phyloP scores from a whole-genome alignment of 495 filamentous ascomycete species.

The Daldinia childiae region DNA sequence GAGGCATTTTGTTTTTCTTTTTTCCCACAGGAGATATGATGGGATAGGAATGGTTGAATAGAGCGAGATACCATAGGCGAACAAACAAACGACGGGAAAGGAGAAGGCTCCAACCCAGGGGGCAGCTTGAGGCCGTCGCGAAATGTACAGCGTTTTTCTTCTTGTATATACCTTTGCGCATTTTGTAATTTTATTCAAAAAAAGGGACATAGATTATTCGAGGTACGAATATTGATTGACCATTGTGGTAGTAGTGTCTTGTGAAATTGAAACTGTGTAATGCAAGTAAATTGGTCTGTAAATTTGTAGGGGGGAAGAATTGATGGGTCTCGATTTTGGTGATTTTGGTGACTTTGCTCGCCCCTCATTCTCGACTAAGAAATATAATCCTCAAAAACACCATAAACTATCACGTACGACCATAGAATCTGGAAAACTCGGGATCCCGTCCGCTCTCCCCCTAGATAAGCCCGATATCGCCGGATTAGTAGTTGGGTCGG shows the following conservation, averaged over 20 bases:
- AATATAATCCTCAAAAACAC: neutral
- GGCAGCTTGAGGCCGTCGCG: neutral
- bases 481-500: slow-evolving; percentile 59
- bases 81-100: neutral
- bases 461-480: slow-evolving; percentile 43
- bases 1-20: neutral
- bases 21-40: neutral
- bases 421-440: slow-evolving; percentile 45
- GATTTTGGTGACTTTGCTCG: too few species aligned
- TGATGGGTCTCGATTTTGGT: too few species aligned
- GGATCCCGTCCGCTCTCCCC: slow-evolving; percentile 51
- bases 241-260: neutral
- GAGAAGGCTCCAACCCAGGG: neutral
- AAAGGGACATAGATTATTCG: neutral
- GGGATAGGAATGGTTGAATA: neutral
- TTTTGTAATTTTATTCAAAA: neutral
- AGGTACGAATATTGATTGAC: neutral
- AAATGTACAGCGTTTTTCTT: neutral
- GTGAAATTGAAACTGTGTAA: neutral
- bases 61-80: neutral
- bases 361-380: neutral
- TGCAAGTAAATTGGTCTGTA: too few species aligned
- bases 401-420: slow-evolving; percentile 29
- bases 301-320: neutral
- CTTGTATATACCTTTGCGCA: slow-evolving; percentile 4